Conservation (phyloP, 2,329 filamentous ascomycete genomes). For the Colletotrichum nymphaeae region DNA sequence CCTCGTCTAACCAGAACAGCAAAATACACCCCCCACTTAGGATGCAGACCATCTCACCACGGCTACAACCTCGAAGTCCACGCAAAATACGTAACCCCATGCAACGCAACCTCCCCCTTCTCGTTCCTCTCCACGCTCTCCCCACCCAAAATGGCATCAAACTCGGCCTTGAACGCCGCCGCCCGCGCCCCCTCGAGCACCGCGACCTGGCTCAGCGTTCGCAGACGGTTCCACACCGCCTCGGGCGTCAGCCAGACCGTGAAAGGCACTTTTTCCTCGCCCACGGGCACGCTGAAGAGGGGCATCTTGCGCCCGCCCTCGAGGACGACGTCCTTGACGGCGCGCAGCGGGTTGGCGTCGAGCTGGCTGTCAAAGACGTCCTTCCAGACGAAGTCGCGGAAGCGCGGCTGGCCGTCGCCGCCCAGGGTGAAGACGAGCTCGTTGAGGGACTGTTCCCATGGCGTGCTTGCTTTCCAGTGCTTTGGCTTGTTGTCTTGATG, state of each 20-base stretch:
- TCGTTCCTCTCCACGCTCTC: constrained; percentile 68
- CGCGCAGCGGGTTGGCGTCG: constrained; percentile 62
- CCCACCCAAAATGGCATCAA: constrained; percentile 65
- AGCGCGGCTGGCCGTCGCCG: constrained; percentile 69
- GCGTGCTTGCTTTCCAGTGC: constrained; percentile 63
- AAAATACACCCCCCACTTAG: neutral
- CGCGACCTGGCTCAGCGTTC: constrained; percentile 76
- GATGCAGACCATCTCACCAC: neutral
- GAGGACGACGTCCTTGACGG: constrained; percentile 55
- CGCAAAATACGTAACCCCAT: constrained; percentile 71
- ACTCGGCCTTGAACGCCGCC: constrained; percentile 58
- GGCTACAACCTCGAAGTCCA: constrained; percentile 66
- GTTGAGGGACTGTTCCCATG: constrained; percentile 73
- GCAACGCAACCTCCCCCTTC: constrained; percentile 70
- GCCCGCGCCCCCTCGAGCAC: constrained; percentile 64
- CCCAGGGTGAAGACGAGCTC: constrained; percentile 65
- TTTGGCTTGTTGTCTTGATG: constrained; percentile 69
- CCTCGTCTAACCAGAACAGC: neutral
- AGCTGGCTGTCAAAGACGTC: constrained; percentile 72
- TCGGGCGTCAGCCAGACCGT: constrained; percentile 68
- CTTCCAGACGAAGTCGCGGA: constrained; percentile 73
- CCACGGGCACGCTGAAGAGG: constrained; percentile 70
- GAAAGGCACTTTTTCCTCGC: constrained; percentile 67
- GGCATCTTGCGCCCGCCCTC: constrained; percentile 47
- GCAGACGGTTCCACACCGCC: constrained; percentile 71